Base-by-base conservation (phyloP, 441 rosid species). In the Biscutella laevigata region DNA sequence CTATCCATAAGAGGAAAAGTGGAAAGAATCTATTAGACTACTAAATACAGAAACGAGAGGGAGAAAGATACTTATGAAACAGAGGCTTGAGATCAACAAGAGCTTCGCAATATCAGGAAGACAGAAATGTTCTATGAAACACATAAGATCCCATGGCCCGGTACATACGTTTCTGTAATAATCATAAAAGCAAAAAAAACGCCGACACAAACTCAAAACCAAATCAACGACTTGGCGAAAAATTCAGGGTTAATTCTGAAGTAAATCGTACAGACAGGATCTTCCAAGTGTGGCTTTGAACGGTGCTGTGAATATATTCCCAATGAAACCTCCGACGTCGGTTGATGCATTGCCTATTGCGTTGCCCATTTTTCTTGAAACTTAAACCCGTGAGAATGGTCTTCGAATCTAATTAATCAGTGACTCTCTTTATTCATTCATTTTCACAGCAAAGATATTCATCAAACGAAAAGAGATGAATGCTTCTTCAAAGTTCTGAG, bases 81-180 rank as follows among this genome's bases (percentile, higher is more conserved):
- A 83, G 52, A 85, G 89, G 57, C 59, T 72, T 34, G 75, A 57
- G 42, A 81, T 83, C 67, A 81, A n/a, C 33, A 81, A 25, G 20
- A 88, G 61, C 57, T 81, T 88, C 20, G 78, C 66, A 61, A 88
- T 71, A 65, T 85, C 71, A 34, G 81, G 35, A 54, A 83, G 57
- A 41, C 96, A 83, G 6, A 88, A 63, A 60, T 83, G 85, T 71
- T 88, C 95, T 7, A 88, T 65, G 61, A 85, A 88, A 69, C 89
- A 88, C 9, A 69, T 10, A 14, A 77, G 44, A 35, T 88, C 87
- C 92, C 94, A 85, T 16, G 87, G 77, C 12, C 92, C 86, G 6
- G 76, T 30, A 64, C 95, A 88, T 45, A 78, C 41, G 15, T 67
- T 82, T 62, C 96, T 88, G 71, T 59, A 66, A 6, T 61, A 8